Base-by-base conservation (phyloP, 768 basidiomycete genomes). In the Auriscalpium orientale region DNA sequence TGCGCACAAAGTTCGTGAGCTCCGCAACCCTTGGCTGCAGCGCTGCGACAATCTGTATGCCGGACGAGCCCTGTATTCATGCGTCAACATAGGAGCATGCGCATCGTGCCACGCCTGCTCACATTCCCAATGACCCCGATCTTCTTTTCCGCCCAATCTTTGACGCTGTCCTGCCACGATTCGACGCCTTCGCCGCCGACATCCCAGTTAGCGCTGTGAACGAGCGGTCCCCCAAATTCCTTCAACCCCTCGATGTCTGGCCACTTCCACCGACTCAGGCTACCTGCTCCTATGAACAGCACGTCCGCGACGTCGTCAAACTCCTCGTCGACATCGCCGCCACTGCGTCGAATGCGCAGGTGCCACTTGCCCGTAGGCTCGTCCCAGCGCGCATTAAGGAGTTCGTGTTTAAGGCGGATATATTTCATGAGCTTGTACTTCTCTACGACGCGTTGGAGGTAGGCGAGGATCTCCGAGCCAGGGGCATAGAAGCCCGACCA, bases 281-380 rank as follows among this genome's bases (percentile, higher is more conserved):
- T 61, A 16, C 74, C 74, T 10, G 58, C 51, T 3, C 66, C 71
- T 46, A 70, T 69, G 51, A 74, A 60, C 1, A 75, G 50, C 46
- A 75, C 61, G 55, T 75, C 67, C 10, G 55, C 58, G 2, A 53
- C 54, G 55, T 62, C 64, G 46, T 67, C 67, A 7, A 54, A 50
- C 50, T 38, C 38, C 38, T 52, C 55, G 10, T 8, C 33, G 3
- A 21, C 35, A 21, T 46, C 48, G 50, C 22, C 49, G 22, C 43
- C n/a, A 33, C n/a, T 15, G 46, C 49, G 71, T 15, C 73, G 72
- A 53, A 85, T 70, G 5, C 67, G 76, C 9, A 86, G 64, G 49
- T 74, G 69, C 84, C 85, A 86, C 68, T 82, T 80, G 15, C 79
- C 80, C 1, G 70, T 63, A 3, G 66, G 56, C 52, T 81, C 79